These are phyloP conservation scores for Ceriops decandra DNA, from an alignment of 345 rosid genomes.

Conservation along the genomic window DNA sequence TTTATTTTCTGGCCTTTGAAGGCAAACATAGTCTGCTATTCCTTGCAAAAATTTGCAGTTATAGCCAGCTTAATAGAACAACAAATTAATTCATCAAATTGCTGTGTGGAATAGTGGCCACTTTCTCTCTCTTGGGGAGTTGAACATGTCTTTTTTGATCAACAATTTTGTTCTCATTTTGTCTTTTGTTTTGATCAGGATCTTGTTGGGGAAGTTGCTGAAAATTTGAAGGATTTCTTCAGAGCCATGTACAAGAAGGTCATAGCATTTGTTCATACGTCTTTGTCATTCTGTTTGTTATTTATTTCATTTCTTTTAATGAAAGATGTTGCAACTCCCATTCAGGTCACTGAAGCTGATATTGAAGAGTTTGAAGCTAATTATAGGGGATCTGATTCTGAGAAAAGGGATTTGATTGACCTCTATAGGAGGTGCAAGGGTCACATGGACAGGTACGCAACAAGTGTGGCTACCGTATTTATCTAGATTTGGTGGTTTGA, in stretches of 20 bases:
- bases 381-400: constrained; percentile 90
- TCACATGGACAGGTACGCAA: constrained; percentile 68
- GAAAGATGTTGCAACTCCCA: constrained; percentile 1
- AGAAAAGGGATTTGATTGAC: constrained; percentile 81
- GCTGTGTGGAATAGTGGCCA: background rate
- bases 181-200: constrained; percentile 46
- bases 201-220: constrained; percentile 69
- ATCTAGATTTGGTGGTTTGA: background rate
- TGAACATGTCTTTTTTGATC: background rate
- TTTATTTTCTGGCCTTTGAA: background rate
- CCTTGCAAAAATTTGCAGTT: background rate
- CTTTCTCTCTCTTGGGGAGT: background rate
- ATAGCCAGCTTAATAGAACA: background rate
- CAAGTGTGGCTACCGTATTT: constrained; percentile 28
- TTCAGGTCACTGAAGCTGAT: constrained; percentile 64
- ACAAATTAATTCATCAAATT: background rate
- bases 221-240: constrained; percentile 68
- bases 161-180: background rate
- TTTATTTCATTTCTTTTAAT: background rate
- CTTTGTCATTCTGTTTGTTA: constrained; percentile 1
- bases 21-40: background rate
- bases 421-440: constrained; percentile 65
- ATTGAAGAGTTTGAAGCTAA: constrained; percentile 87
- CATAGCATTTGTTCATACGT: background rate
- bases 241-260: constrained; percentile 79